Conservation (phyloP, 2,329 filamentous ascomycete genomes). For the Colletotrichum euphorbiae region DNA sequence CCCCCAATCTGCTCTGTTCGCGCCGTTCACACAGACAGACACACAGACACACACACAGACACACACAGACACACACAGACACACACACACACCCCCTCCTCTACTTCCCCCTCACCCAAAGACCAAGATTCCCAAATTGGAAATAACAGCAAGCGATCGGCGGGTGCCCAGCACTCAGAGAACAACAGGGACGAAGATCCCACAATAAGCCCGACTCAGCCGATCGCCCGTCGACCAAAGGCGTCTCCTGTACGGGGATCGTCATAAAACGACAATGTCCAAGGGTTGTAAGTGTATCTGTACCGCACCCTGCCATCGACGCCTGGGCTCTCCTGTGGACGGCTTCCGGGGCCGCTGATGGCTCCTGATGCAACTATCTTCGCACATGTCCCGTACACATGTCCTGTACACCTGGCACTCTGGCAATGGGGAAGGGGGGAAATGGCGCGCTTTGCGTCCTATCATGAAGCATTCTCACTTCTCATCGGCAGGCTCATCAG, state of each 20-base stretch:
- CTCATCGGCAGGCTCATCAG: slow-evolving; percentile 21
- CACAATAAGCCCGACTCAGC: slow-evolving; percentile 37
- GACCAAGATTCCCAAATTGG: slow-evolving; percentile 16
- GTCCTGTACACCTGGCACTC: not conserved
- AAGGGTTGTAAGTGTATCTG: slow-evolving; percentile 6
- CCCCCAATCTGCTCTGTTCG: not conserved
- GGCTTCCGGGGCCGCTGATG: slow-evolving; percentile 9
- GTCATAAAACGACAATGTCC: slow-evolving; percentile 19
- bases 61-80: too few species aligned
- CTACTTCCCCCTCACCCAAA: not conserved
- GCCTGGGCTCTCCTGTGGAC: slow-evolving; percentile 5
- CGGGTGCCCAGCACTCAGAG: slow-evolving; percentile 18
- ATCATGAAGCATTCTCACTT: slow-evolving; percentile 15
- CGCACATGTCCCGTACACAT: too few species aligned
- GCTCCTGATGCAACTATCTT: slow-evolving; percentile 4
- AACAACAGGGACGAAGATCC: slow-evolving; percentile 23
- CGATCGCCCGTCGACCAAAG: slow-evolving; percentile 26
- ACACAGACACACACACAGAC: too few species aligned
- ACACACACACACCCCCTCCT: not conserved
- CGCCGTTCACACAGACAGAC: not conserved
- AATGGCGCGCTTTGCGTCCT: not conserved
- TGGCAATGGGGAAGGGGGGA: not conserved
- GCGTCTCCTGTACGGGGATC: slow-evolving; percentile 20
- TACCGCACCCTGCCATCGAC: not conserved
- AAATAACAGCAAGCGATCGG: slow-evolving; percentile 32